These are phyloP conservation scores for Aspergillus fructus DNA, from an alignment of 2,329 filamentous ascomycete genomes.

Conservation along the genomic window DNA sequence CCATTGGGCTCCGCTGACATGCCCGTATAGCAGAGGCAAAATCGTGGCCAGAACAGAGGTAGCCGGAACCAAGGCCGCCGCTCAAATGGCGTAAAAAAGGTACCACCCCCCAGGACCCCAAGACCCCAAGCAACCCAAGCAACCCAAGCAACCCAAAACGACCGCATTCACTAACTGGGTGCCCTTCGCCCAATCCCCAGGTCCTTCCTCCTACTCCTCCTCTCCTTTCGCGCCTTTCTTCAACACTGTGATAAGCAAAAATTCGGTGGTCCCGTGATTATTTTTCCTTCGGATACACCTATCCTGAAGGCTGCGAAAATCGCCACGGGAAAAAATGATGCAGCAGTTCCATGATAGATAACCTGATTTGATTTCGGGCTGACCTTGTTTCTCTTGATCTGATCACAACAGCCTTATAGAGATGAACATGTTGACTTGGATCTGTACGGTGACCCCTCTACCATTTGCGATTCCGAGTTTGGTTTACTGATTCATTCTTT, in stretches of 20 bases:
- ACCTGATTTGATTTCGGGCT: constrained; percentile 43
- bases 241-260: constrained; percentile 37
- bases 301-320: constrained; percentile 23
- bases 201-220: constrained; percentile 44
- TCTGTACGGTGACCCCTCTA: constrained; percentile 34
- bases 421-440: constrained; percentile 48
- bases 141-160: background rate
- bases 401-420: constrained; percentile 45
- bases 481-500: constrained; percentile 1
- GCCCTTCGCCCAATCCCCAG: constrained; percentile 21
- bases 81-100: constrained; percentile 90
- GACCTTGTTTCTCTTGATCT: constrained; percentile 40
- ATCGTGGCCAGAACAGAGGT: constrained; percentile 27
- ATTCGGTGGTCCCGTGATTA: constrained; percentile 25
- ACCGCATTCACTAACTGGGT: background rate
- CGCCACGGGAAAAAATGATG: constrained; percentile 31
- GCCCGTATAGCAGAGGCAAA: constrained; percentile 22
- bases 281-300: constrained; percentile 24
- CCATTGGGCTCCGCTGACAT: constrained; percentile 15
- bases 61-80: constrained; percentile 52
- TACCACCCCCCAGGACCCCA: constrained; percentile 36
- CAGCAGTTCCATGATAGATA: constrained; percentile 31
- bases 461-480: background rate
- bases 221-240: constrained; percentile 36
- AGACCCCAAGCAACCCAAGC: no score